Percentiles rank a stretch among this genome's conserved stretches.
These are phyloP conservation scores for Barnettozyma sp. DNA, from an alignment of 805 yeast genomes.

Conservation along the genomic window DNA sequence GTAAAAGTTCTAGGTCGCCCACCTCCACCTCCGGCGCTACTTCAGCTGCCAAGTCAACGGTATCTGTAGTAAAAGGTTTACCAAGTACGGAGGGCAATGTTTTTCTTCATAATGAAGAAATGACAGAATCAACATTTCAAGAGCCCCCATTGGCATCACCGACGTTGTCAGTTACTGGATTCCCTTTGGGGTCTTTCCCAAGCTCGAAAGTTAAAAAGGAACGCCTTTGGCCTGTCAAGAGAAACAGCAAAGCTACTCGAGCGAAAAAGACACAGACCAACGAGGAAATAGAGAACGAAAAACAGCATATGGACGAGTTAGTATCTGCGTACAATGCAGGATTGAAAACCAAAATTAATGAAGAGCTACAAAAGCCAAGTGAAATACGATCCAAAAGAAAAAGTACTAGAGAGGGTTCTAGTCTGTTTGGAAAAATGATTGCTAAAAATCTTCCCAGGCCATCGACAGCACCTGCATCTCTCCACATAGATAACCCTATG, in stretches of 20 bases:
- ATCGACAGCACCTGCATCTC: constrained; percentile 8
- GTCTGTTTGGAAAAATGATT: constrained; percentile 2
- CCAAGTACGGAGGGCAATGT: no score
- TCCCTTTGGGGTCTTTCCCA: constrained; percentile 66
- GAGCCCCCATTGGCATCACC: constrained; percentile 58
- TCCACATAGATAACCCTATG: no score
- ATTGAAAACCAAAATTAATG: constrained; percentile 15
- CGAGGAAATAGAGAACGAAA: constrained; percentile 1
- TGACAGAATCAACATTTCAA: constrained; percentile 1
- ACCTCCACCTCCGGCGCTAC: background rate
- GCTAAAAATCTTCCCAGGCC: constrained; percentile 2
- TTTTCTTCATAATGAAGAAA: no score
- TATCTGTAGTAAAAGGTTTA: no score
- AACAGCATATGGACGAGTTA: background rate
- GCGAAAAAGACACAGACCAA: constrained; percentile 5
- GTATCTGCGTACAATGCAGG: background rate
- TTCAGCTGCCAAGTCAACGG: background rate
- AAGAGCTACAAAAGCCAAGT: constrained; percentile 18
- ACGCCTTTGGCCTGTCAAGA: constrained; percentile 42
- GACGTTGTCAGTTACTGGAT: constrained; percentile 59
- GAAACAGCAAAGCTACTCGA: constrained; percentile 18
- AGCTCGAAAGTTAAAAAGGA: constrained; percentile 50
- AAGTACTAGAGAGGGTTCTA: background rate
- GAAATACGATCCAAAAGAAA: constrained; percentile 13
- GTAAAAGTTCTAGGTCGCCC: constrained; percentile 1